Evolutionary conservation across 257 asterid species (phyloP).

Genomic region (Petunia secreta): DNA sequence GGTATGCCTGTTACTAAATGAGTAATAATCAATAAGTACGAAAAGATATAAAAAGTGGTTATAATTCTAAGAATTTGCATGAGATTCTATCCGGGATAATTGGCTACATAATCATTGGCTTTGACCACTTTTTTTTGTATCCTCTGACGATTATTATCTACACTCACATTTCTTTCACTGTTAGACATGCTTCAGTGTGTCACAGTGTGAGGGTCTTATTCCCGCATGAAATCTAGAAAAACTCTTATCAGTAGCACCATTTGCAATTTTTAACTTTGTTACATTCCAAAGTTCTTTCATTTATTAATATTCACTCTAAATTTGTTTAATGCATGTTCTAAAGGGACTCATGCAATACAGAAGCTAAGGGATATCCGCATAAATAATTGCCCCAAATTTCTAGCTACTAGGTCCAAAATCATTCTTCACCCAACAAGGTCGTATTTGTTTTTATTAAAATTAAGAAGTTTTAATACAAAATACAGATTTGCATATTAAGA

Average conservation of each 20-base stretch:
- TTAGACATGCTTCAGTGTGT: not conserved
- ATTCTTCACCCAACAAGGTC: too few relatives aligned
- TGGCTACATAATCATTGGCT: constrained; percentile 23
- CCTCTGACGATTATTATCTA: not conserved
- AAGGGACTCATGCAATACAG: not conserved
- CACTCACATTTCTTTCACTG: not conserved
- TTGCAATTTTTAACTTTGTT: not conserved
- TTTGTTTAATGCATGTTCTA: not conserved
- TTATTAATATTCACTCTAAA: not conserved
- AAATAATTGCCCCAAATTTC: too few relatives aligned
- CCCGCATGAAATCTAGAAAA: constrained; percentile 12
- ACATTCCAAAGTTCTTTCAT: not conserved
- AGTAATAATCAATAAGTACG: not conserved
- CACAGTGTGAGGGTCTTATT: not conserved
- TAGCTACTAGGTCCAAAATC: too few relatives aligned
- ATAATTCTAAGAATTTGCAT: too few relatives aligned
- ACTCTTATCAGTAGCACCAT: not conserved
- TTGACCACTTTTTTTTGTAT: constrained; percentile 27
- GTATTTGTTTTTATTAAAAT: too few relatives aligned
- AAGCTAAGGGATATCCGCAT: too few relatives aligned
- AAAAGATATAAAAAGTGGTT: not conserved
- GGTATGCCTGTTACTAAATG: not conserved
- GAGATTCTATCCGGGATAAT: too few relatives aligned
- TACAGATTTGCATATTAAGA: too few relatives aligned
- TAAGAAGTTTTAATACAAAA: too few relatives aligned